Base-by-base conservation (phyloP, 1,284 basidiomycete genomes). In the Baeospora myosura region DNA sequence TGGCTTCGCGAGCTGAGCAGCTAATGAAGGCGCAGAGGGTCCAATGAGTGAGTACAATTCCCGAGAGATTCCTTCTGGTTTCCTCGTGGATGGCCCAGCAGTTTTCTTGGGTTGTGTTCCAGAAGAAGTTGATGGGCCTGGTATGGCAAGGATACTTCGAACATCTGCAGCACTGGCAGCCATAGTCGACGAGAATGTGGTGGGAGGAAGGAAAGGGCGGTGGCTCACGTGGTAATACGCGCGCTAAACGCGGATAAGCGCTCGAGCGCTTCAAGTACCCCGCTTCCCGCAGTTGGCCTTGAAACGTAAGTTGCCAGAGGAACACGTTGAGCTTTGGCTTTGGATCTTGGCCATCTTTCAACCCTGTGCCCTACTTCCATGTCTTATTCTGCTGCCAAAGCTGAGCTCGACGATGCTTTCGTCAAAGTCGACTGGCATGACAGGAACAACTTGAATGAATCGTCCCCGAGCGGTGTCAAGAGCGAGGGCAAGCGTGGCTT, bases 1-100 rank as follows among this genome's bases (percentile, higher is more conserved):
- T 26, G 92, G 87, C 54, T 87, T 87, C 34, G 81, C 74, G 46
- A 83, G 70, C 51, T 83, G 79, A 23, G 81, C 76, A 0, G 79
- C 79, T 29, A 97, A 72, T 1, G 85, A 83, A 2, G 94, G 91
- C 4, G 86, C 85, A 43, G 90, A 88, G 51, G 91, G 82, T 14
- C 95, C 96, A 49, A 98, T 95, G 46, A 98, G 77, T 0, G 89
- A 84, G 62, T 89, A 97, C 2, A 98, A 73, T 62, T 98, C 94
- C 49, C 93, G 74, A 0, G 91, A 86, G 50, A 98, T 95, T 18
- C 94, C 95, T 24, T 92, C 88, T 1, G 86, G 87, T 61, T 88
- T 90, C 53, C 73, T 71, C 2, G 68, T 46, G 0, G 68, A 52
- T n/a, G n/a, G n/a, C 14, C 55, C 47, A 5, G 64, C 52, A 17